Conservation (phyloP, 2,329 filamentous ascomycete species). For the Onygena corvina region DNA sequence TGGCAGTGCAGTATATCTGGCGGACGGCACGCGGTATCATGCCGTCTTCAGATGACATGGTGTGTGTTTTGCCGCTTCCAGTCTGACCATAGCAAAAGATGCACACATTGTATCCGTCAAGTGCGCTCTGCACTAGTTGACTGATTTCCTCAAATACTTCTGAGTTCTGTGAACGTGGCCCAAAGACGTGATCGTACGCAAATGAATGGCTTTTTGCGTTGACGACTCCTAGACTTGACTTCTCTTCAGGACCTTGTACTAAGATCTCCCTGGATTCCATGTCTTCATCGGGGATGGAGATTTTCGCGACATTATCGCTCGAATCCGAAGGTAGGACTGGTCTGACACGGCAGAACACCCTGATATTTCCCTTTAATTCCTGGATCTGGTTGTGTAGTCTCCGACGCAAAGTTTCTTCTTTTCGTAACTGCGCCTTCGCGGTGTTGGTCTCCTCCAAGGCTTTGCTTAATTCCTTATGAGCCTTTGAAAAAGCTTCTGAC, state of each 20-base stretch:
- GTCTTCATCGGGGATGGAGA: conserved; percentile 65
- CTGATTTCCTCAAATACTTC: conserved; percentile 94
- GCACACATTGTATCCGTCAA: conserved; percentile 97
- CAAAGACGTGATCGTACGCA: conserved; percentile 86
- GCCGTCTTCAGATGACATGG: conserved; percentile 81
- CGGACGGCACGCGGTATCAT: conserved; percentile 91
- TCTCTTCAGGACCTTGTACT: conserved; percentile 71
- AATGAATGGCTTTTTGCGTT: conserved; percentile 72
- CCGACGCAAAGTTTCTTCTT: conserved; percentile 78
- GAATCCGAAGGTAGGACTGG: conserved; percentile 52
- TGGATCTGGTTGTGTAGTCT: conserved; percentile 97
- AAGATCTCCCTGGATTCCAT: conserved; percentile 81
- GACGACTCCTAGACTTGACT: conserved; percentile 63
- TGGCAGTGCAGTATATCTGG: conserved; percentile 86
- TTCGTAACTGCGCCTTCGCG: conserved; percentile 69
- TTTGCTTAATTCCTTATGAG: conserved; percentile 69
- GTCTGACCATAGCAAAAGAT: conserved; percentile 99
- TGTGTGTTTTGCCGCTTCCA: conserved; percentile 90
- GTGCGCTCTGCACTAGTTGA: conserved; percentile 86
- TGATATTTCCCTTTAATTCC: conserved; percentile 94
- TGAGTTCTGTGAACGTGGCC: conserved; percentile 61
- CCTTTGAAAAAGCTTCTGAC: conserved; percentile 68
- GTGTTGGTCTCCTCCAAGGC: conserved; percentile 57
- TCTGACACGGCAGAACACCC: conserved; percentile 92
- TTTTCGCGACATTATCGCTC: conserved; percentile 53